Conservation (phyloP, 805 yeast genomes). For the Candida wancherniae region DNA sequence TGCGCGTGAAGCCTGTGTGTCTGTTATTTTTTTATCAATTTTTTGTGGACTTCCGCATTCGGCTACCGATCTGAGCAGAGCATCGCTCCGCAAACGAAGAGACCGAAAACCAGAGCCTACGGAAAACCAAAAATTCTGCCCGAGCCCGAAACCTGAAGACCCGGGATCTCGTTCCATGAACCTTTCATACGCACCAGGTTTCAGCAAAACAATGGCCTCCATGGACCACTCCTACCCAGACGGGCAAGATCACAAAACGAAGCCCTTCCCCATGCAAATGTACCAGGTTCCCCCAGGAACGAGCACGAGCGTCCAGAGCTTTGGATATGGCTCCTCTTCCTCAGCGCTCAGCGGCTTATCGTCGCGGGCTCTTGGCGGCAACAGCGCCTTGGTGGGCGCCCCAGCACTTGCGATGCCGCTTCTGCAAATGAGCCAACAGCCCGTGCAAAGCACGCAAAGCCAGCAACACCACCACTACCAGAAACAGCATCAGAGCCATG, state of each 20-base stretch:
- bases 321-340: constrained; percentile 9
- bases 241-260: constrained; percentile 5
- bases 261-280: constrained; percentile 9
- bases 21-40: constrained; percentile 1
- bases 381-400: constrained; percentile 5
- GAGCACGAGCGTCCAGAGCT: constrained; percentile 4
- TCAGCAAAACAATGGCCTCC: constrained; percentile 3
- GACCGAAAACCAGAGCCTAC: too few species aligned
- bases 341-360: constrained; percentile 8
- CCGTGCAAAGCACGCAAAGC: constrained; percentile 5
- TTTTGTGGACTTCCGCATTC: constrained; percentile 1
- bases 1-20: too few species aligned
- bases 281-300: constrained; percentile 5
- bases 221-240: constrained; percentile 5
- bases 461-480: constrained; percentile 1
- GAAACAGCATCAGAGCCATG: not conserved
- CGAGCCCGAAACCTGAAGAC: too few species aligned
- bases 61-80: too few species aligned
- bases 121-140: too few species aligned
- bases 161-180: constrained; percentile 7
- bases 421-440: constrained; percentile 2
- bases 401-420: constrained; percentile 11
- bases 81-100: too few species aligned
- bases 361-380: constrained; percentile 8
- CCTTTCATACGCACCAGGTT: constrained; percentile 5